Evolutionary conservation across 2,329 filamentous ascomycete species (phyloP).

Genomic region (Incumbomyces lentus): DNA sequence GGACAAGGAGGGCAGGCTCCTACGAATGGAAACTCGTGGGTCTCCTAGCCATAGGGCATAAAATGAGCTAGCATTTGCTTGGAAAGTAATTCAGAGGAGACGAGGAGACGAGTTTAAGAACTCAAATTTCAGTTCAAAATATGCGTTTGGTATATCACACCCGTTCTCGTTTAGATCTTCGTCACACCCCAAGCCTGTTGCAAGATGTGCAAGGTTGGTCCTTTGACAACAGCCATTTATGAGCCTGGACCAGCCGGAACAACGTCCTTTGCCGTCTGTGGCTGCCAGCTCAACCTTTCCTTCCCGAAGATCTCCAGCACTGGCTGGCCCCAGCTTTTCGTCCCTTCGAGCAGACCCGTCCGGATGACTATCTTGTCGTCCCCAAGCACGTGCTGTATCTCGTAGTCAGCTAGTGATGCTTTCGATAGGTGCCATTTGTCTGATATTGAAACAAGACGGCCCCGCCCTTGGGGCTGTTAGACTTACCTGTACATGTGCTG

Average conservation of each 20-base stretch:
- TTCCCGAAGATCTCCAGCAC: slow-evolving; percentile 47
- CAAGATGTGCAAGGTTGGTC: neutral
- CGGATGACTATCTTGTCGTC: slow-evolving; percentile 42
- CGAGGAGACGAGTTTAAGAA: too few species aligned
- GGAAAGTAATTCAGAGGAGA: too few species aligned
- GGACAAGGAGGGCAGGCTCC: too few species aligned
- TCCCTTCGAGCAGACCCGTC: slow-evolving; percentile 39
- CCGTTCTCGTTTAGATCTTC: too few species aligned
- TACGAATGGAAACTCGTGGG: too few species aligned
- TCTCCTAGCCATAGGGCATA: too few species aligned
- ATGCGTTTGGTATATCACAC: too few species aligned
- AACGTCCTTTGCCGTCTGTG: slow-evolving; percentile 22
- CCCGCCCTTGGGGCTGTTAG: too few species aligned
- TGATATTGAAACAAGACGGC: neutral
- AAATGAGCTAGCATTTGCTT: too few species aligned
- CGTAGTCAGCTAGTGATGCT: neutral
- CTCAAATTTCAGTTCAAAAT: too few species aligned
- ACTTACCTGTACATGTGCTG: slow-evolving; percentile 46
- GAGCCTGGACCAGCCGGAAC: slow-evolving; percentile 10
- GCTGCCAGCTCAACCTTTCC: slow-evolving; percentile 42
- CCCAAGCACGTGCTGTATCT: slow-evolving; percentile 33
- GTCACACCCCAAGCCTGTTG: too few species aligned
- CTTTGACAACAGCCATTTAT: neutral
- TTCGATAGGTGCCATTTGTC: neutral
- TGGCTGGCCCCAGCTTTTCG: slow-evolving; percentile 37